Base-by-base conservation (phyloP, 192 early-diverging fungal genomes). In the Spinellus fusiger region DNA sequence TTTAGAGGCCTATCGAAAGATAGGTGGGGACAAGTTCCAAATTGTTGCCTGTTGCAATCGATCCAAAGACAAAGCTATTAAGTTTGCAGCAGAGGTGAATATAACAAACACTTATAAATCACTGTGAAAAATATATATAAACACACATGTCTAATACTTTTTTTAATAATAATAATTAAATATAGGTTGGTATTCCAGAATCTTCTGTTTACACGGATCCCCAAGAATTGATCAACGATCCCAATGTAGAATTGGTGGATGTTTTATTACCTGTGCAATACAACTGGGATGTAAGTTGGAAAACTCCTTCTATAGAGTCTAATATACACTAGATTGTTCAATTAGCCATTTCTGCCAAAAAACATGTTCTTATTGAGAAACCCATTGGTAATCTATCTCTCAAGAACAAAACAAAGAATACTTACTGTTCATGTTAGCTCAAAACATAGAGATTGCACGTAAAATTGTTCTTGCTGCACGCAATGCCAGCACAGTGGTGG, bases 21-120 rank as follows among this genome's bases (percentile, higher is more conserved):
- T 69, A 16, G 68, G 68, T 18, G 13, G 4, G 5, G 61, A 65
- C 44, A 73, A 73, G 56, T 73, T 55, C 34, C 22, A 68, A 23
- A 52, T 73, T 7, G 71, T 68, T 31, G 71, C 71, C 12, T 73
- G 71, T 56, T 40, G 56, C n/a, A 73, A 73, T 51, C 56, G 71
- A 33, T 73, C 71, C 20, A 62, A 58, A 27, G 71, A 73, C 12
- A 73, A 73, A 28, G 71, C 71, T 3, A 47, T 55, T 20, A 68
- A 68, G 28, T 68, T 73, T 51, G 71, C 71, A 47, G 46, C 53
- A 34, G 62, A 62, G 32, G 71, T 73, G 26, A 54, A 50, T 35
- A 23, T 15, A 54, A 2, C 10, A 15, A 51, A 22, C 7, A 9
- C 3, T 22, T 16, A 16, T 7, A 32, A 3, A 4, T 49, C 26